Evolutionary conservation across 2,329 filamentous ascomycete species (phyloP), one percentile per base, ranked within the genome.

Genomic region (Penicillium sp.): DNA sequence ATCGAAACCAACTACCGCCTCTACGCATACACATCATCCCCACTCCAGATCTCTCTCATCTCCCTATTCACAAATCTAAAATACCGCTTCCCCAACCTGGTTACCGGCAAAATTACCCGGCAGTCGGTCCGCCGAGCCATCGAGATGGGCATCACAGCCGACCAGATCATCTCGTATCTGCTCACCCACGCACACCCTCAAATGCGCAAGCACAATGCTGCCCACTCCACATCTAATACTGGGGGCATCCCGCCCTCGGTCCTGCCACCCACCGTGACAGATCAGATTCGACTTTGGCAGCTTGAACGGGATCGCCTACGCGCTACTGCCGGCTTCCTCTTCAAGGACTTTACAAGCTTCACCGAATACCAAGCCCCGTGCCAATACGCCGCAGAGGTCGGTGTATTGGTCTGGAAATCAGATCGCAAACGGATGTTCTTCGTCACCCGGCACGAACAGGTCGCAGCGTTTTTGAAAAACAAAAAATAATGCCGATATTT

Each of bases 211-310:
- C 78, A 81, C 38, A 69, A 69, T 51, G 65, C 56, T 20, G 62
- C 60, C 41, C 67, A 67, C 49, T 65, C 65, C 37, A 68, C 24
- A 58, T 77, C 42, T 62, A 80, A 67, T 23, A 61, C 62, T 18
- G 55, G 63, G 3, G 67, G 69, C 3, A 56, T 71, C 10, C 63
- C 71, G 1, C 64, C 71, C 0, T 87, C 91, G 1, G 82, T 95
- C 13, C 79, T 98, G 1, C 93, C 95, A 1, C 91, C 93, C 0
- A 97, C 95, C 0, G 93, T 98, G 13, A 89, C 96, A 55, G 93
- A 98, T 71, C 93, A 98, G 75, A 96, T 98, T 63, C 81, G 91
- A 2, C 81, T 98, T 18, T 98, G 93, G 93, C 92, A 98, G 75
- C 84, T 97, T 45, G 93, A 98, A 71, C 90, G 92, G 56, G 93